Percentiles rank a stretch among this genome's conserved stretches.
These are phyloP conservation scores for Sarocladium strictum DNA, from an alignment of 2,329 filamentous ascomycete species.

Conservation along the genomic window DNA sequence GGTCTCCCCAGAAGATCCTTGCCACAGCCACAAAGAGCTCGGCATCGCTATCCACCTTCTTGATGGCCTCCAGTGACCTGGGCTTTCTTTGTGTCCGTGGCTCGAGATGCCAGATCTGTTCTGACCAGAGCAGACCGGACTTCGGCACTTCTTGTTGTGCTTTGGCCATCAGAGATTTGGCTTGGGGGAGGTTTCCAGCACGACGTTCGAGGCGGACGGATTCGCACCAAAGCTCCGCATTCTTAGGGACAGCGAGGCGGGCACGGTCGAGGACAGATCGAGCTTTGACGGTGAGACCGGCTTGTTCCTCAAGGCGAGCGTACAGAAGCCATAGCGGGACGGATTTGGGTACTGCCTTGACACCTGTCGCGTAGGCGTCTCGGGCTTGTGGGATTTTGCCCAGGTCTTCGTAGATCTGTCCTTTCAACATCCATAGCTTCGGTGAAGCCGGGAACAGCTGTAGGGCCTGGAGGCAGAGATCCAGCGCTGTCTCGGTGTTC, in stretches of 20 bases:
- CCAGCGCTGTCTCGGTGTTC: constrained; percentile 73
- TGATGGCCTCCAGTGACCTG: constrained; percentile 86
- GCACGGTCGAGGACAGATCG: constrained; percentile 90
- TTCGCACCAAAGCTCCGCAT: constrained; percentile 81
- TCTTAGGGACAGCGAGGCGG: constrained; percentile 80
- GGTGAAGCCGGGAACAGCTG: constrained; percentile 78
- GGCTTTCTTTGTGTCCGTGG: constrained; percentile 87
- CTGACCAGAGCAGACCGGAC: constrained; percentile 83
- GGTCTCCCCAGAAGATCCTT: constrained; percentile 92
- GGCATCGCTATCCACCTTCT: constrained; percentile 91
- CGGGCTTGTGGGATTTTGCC: constrained; percentile 77
- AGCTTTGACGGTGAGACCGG: constrained; percentile 81
- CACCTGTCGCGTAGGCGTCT: constrained; percentile 83
- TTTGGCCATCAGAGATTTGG: constrained; percentile 87
- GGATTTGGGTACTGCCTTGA: constrained; percentile 77
- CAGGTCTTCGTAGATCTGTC: constrained; percentile 88
- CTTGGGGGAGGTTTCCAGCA: constrained; percentile 75
- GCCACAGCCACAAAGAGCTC: constrained; percentile 86
- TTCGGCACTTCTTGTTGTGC: constrained; percentile 87
- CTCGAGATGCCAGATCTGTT: constrained; percentile 94
- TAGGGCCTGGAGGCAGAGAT: constrained; percentile 80
- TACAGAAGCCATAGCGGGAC: constrained; percentile 88
- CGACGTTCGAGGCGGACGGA: constrained; percentile 89
- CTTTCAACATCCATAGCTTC: constrained; percentile 98
- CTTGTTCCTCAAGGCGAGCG: constrained; percentile 77